A percentile compares a stretch with the other conserved stretches of the same genome.
These are phyloP conservation scores for Dendrobium officinale DNA, from an alignment of 106 monocot species.

Conservation along the genomic window DNA sequence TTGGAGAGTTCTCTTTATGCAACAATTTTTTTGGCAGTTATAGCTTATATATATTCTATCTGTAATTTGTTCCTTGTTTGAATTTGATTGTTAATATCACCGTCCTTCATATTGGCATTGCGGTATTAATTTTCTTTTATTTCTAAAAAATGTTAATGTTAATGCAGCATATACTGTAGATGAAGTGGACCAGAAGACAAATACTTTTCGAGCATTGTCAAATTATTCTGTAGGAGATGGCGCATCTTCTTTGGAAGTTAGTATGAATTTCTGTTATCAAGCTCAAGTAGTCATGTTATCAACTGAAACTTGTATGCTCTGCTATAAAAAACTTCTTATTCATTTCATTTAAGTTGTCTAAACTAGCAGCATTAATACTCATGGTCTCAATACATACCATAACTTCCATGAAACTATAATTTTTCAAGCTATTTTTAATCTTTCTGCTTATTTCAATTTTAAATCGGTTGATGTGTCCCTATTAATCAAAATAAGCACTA, in stretches of 20 bases:
- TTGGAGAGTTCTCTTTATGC: not conserved
- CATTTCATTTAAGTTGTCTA: not conserved
- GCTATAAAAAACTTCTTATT: not conserved
- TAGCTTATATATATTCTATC: not conserved
- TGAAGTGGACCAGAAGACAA: slow-evolving; percentile 33
- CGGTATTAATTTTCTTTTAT: not conserved
- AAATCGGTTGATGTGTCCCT: not conserved
- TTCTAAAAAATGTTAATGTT: not conserved
- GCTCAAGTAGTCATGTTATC: not conserved
- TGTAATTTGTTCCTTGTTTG: not conserved
- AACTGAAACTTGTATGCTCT: not conserved
- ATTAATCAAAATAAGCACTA: not conserved
- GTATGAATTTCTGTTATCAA: not conserved
- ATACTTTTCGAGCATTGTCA: slow-evolving; percentile 15
- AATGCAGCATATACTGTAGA: slow-evolving; percentile 35
- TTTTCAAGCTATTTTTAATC: not conserved
- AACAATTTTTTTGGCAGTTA: not conserved
- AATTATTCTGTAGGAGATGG: slow-evolving; percentile 27
- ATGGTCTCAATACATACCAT: not conserved
- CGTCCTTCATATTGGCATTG: not conserved
- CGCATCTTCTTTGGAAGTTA: slow-evolving; percentile 35
- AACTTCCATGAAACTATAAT: not conserved
- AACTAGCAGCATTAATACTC: not conserved
- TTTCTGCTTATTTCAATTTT: not conserved
- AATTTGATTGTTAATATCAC: not conserved